Base-by-base conservation (phyloP, 306 rosid genomes). In the Abrus pulchellus region DNA sequence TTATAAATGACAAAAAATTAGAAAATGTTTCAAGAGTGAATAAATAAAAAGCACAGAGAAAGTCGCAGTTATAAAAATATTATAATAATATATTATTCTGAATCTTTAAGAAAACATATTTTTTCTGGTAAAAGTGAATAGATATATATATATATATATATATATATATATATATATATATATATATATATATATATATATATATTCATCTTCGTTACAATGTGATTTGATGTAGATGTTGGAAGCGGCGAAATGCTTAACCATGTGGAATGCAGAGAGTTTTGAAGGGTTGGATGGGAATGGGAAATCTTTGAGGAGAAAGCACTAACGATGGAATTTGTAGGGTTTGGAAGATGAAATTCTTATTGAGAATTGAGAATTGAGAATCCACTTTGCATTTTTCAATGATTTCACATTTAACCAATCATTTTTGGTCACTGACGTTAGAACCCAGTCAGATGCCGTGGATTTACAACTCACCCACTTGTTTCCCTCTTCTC, bases 401-500 rank as follows among this genome's bases (percentile, higher is more conserved):
- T 48, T 72, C 29, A n/a, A 7, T 68, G 72, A 85, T 68, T 74
- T 79, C 73, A 79, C 60, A 53, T 56, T 45, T 52, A 74, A 61
- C 87, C 90, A 81, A 84, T 81, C 33, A 12, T 45, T 52, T 73
- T 5, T 62, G 49, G 66, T 47, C 57, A 64, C 33, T 80, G 82
- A 83, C 90, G 79, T 84, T 56, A 54, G n/a, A 67, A 43, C 70
- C 84, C 60, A 83, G 79, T 84, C 86, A 87, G 80, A 80, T 62
- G 57, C 78, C 10, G 41, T 79, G 65, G 63, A 70, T 83, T 80
- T 41, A 3, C 74, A 70, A 55, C 71, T 74, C 5, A 48, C 53
- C 53, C 78, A 81, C 80, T 71, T 60, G 8, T 60, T 59, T 69
- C 45, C 66, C 54, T 1, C 55, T 43, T 49, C 61, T 30, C 5